Base-by-base conservation (phyloP, 257 asterid species). In the Cruciata laevipes region DNA sequence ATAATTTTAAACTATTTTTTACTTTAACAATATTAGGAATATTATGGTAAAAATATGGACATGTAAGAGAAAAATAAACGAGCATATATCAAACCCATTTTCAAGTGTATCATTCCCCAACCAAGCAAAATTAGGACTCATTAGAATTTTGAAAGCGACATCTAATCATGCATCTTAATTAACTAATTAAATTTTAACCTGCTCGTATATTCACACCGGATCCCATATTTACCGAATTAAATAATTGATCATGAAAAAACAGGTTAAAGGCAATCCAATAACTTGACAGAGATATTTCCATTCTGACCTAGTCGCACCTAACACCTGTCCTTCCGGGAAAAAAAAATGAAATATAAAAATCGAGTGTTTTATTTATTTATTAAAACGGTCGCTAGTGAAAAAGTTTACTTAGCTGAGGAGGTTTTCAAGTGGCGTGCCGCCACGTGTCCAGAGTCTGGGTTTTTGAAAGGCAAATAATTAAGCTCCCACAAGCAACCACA, bases 331-430 rank as follows among this genome's bases (percentile, higher is more conserved):
- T 62, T 18, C 11, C 52, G 30, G 27, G 12, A 56, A 40, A 27
- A 11, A 21, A 17, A 61, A 61, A 30, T 47, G 13, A 49, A 14
- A n/a, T 51, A 37, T 37, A 35, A 20, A 42, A 42, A 12, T 42
- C 51, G 5, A 37, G 1, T 5, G 17, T 65, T 63, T 61, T 61
- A 12, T 3, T 60, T 66, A 51, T 16, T 42, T 61, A 31, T 18
- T 61, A 6, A 32, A 14, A 30, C 17, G 35, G 30, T 11, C 32
- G 21, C 25, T 16, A 7, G 16, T 32, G 8, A 12, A 49, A 59
- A 62, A 16, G 77, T 68, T 78, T 71, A 58, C 83, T 74, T 78
- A 78, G 83, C 73, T 23, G 42, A 62, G 32, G 65, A 71, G 82
- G 79, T 78, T 74, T 70, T 44, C 65, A 13, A 3, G 25, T 21